phyloP scores from a whole-genome alignment of 345 rosid species.

The Gossypium sturtianum region DNA sequence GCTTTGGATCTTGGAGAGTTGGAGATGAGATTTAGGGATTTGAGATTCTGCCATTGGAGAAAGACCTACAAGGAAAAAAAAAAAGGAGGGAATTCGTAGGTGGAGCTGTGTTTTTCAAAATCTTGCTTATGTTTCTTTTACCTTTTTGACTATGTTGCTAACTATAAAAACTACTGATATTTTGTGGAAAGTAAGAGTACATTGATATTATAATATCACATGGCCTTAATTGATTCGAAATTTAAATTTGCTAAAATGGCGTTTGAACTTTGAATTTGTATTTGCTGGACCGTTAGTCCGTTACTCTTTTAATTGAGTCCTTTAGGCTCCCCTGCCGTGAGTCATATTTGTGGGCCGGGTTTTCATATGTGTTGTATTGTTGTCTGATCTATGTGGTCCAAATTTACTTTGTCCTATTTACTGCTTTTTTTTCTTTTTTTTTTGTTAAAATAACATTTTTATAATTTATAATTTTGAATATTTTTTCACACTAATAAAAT shows the following conservation, averaged over 20 bases:
- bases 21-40: neutral
- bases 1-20: neutral
- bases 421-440: no score
- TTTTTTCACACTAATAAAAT: no score
- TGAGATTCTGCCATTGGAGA: neutral
- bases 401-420: neutral
- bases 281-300: neutral
- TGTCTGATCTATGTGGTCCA: neutral
- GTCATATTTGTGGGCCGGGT: neutral
- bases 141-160: neutral
- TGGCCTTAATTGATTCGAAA: conserved; percentile 11
- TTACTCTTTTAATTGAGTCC: neutral
- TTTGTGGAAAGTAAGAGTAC: neutral
- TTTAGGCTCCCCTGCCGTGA: neutral
- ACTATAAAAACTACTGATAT: neutral
- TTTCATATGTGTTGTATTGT: no score
- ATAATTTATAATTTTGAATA: no score
- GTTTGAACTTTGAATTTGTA: neutral
- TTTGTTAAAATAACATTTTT: no score
- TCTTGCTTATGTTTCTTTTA: neutral
- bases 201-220: no score
- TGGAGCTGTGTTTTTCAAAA: neutral
- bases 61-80: neutral
- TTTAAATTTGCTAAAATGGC: conserved; percentile 15
- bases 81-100: neutral